phyloP scores from a whole-genome alignment of 2,329 filamentous ascomycete species.

The Hymenoscyphus albidus region DNA sequence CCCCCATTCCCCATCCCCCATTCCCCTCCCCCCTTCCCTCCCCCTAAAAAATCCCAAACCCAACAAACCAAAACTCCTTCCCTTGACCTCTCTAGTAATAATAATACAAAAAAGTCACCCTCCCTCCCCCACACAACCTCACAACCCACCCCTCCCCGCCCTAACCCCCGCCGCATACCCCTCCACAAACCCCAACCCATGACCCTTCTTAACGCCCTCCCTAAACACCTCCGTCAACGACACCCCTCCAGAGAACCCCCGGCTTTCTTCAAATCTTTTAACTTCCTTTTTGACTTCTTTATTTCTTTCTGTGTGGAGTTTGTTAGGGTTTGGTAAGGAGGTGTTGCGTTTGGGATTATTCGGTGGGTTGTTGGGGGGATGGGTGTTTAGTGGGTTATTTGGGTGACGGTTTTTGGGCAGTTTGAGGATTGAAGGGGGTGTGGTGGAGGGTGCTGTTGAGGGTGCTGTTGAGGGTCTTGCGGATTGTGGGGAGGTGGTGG shows the following conservation, averaged over 20 bases:
- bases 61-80: no score
- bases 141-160: background rate
- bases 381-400: background rate
- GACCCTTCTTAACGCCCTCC: background rate
- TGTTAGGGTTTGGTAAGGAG: background rate
- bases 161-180: background rate
- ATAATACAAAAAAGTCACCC: background rate
- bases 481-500: background rate
- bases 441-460: no score
- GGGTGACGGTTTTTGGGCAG: background rate
- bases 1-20: no score
- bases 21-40: no score
- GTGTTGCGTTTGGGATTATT: background rate
- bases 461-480: background rate
- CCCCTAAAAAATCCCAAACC: no score
- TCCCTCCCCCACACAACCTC: background rate
- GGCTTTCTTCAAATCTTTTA: no score
- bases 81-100: no score
- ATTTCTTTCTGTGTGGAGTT: no score
- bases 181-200: background rate
- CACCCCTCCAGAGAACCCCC: no score
- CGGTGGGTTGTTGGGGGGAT: no score
- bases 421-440: background rate
- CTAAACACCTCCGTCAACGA: background rate
- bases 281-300: no score